Base-by-base conservation (phyloP, 345 rosid genomes). In the Sisymbrium altissimum region DNA sequence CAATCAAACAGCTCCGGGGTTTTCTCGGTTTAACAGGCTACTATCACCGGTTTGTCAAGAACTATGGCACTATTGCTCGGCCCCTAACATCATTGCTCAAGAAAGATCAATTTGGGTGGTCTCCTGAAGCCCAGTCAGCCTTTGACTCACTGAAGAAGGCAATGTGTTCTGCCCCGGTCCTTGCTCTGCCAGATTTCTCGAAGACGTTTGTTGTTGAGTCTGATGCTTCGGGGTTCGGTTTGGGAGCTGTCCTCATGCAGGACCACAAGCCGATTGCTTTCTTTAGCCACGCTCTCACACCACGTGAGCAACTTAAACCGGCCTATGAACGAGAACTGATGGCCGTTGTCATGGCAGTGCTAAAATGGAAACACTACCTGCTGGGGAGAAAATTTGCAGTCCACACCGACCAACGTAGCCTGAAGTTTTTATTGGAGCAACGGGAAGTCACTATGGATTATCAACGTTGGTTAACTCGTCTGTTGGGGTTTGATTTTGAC, bases 191-290 rank as follows among this genome's bases (percentile, higher is more conserved):
- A 0, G 9, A 33, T 7, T 33, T 33, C 6, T 0, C 6, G 1
- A 1, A 33, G 1, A 0, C 5, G 36, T 7, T 33, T 33, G 36
- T 33, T 0, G 2, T 33, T 1, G 36, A 33, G 1, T 4, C 36
- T 0, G 36, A 33, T 33, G 36, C 9, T 0, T 33, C 9, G 1
- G 36, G 36, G 6, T 33, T 33, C 7, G 8, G 36, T 33, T 0
- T 33, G 0, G 36, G 33, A 0, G 33, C 33, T 0, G 33, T 30
- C 0, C 7, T 4, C 0, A 30, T 30, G 33, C 33, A 30, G 1
- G 33, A 30, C 7, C 0, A 5, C 0, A 4, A 7, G 0, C 41
- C 41, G 0, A 10, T 38, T 0, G 41, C 41, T 0, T 38, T 1
- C 4, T 38, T 38, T 3, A 38, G 13, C 2, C 13, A 10, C 11